Evolutionary conservation across 257 asterid genomes (phyloP), one percentile per base, ranked within the genome.

Genomic region (Fraxinus americana): DNA sequence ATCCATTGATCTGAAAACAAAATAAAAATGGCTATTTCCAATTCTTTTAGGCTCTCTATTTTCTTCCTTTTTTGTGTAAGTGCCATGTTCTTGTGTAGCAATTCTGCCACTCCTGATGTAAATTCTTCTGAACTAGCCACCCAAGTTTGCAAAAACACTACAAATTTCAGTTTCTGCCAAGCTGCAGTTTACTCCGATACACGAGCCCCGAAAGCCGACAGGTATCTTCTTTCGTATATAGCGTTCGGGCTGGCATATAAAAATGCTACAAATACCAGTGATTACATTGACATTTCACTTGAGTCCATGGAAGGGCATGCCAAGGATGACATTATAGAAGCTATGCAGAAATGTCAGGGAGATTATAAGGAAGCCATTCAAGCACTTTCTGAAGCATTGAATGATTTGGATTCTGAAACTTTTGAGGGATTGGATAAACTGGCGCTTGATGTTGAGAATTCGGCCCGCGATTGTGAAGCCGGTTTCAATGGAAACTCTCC

Each of bases 141-240:
- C n/a, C 13, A 67, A 32, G 77, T 87, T 23, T 87, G 90, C 88
- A 72, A 34, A 57, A 82, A 69, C 35, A 82, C 88, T 9, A 77
- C 84, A 0, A 78, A 79, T 63, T 79, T 79, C 72, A 25, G 27
- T 32, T 84, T 87, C 73, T 87, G 90, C 78, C 78, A 52, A 23
- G 78, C 65, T 27, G 77, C 80, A 29, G 25, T 87, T 52, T 84
- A 82, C 85, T 77, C 88, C 68, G 86, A 84, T 34, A 84, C 80
- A 48, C 87, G 65, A 16, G 78, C 85, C 66, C 39, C 79, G 16
- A 19, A 29, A 27, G 87, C 85, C 73, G 82, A 84, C 21, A 75
- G 52, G 13, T 75, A 27, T 72, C 38, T 29, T 5, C 88, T 87
- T 11, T 68, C 76, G 5, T 78, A 77, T 75, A 68, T 84, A 59